Percentiles rank a stretch among this genome's conserved stretches.
These are phyloP conservation scores for Eucalyptus dawsonii DNA, from an alignment of 345 rosid genomes.

Conservation along the genomic window DNA sequence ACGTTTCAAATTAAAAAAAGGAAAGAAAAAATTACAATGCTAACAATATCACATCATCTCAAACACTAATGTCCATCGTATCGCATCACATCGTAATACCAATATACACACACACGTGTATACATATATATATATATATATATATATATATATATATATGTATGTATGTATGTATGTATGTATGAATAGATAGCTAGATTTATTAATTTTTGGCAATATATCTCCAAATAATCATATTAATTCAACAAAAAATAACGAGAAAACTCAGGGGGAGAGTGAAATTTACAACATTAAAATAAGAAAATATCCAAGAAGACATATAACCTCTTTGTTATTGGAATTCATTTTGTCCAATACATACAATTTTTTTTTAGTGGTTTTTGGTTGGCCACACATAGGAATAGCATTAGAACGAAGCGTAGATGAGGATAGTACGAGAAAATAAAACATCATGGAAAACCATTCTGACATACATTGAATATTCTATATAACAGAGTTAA, in stretches of 20 bases:
- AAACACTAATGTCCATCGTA: not conserved
- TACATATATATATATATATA: too few species aligned
- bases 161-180: too few species aligned
- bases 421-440: not conserved
- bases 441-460: not conserved
- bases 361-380: not conserved
- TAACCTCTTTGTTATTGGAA: not conserved
- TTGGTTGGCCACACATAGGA: not conserved
- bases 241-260: rapidly evolving
- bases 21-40: not conserved
- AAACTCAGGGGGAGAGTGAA: rapidly evolving
- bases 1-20: not conserved
- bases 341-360: not conserved
- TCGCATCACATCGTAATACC: too few species aligned
- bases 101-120: too few species aligned
- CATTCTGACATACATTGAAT: not conserved
- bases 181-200: not conserved
- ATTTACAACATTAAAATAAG: not conserved
- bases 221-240: not conserved
- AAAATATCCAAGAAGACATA: not conserved
- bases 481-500: not conserved
- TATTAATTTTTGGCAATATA: rapidly evolving
- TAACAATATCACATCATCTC: not conserved
- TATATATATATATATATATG: too few species aligned
- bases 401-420: not conserved